Evolutionary conservation across 306 rosid species (phyloP).

Genomic region (Sicyos edulis): DNA sequence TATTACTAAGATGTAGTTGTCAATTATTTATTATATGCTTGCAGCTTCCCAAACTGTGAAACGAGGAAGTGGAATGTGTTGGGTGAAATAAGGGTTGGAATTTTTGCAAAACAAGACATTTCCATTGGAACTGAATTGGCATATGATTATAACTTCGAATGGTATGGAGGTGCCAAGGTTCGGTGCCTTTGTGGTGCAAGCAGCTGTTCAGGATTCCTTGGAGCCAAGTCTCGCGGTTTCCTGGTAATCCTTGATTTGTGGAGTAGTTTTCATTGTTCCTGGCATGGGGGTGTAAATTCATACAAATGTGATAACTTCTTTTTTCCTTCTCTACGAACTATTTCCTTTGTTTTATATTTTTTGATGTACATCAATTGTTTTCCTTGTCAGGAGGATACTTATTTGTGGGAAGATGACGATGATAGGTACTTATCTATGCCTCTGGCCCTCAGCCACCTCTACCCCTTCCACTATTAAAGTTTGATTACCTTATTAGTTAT

Average conservation of each 20-base stretch:
- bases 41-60: constrained; percentile 91
- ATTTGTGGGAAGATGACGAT: constrained; percentile 96
- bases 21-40: constrained; percentile 28
- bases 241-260: constrained; percentile 44
- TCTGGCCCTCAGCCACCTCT: constrained; percentile 12
- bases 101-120: constrained; percentile 87
- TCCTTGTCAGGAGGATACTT: constrained; percentile 79
- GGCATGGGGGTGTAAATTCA: constrained; percentile 4
- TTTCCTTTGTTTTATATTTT: neutral
- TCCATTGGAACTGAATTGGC: constrained; percentile 75
- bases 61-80: constrained; percentile 93
- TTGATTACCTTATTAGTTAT: neutral
- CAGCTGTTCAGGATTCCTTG: constrained; percentile 88
- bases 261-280: constrained; percentile 2
- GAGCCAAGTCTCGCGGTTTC: constrained; percentile 96
- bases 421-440: constrained; percentile 52
- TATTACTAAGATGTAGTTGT: too few relatives aligned
- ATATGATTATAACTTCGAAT: constrained; percentile 91
- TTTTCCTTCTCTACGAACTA: neutral
- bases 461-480: neutral
- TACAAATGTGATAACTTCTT: neutral
- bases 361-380: constrained; percentile 14
- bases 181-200: constrained; percentile 93
- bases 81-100: constrained; percentile 96
- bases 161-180: constrained; percentile 96